Conservation (phyloP, 805 yeast species). For the Scheffersomyces amazonensis region DNA sequence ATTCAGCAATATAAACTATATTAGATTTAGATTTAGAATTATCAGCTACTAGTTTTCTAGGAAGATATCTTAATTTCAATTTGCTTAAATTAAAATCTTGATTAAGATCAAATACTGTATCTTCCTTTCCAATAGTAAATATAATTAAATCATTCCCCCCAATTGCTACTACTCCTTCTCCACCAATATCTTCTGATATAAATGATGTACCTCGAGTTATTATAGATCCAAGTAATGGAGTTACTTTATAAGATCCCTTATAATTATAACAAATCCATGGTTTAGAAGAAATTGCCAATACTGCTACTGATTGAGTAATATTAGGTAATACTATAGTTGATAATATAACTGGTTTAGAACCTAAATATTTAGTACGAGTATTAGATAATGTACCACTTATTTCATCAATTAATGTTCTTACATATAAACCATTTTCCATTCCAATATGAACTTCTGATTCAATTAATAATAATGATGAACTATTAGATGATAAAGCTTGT, state of each 20-base stretch:
- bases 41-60: conserved; percentile 36
- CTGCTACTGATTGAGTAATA: conserved; percentile 29
- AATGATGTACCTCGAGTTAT: conserved; percentile 52
- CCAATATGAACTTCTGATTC: conserved; percentile 63
- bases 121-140: conserved; percentile 48
- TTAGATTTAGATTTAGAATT: conserved; percentile 14
- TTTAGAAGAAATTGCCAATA: conserved; percentile 51
- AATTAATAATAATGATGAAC: conserved; percentile 24
- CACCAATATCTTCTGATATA: conserved; percentile 57
- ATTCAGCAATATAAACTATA: conserved; percentile 41
- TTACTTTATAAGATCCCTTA: conserved; percentile 35
- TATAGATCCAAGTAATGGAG: conserved; percentile 45
- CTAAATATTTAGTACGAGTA: conserved; percentile 69
- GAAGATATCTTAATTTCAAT: conserved; percentile 48
- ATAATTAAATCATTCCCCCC: conserved; percentile 51
- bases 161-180: conserved; percentile 65
- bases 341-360: conserved; percentile 60
- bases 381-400: conserved; percentile 58
- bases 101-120: conserved; percentile 20
- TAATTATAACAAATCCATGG: conserved; percentile 53
- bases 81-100: conserved; percentile 25
- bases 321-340: conserved; percentile 25
- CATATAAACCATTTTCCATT: conserved; percentile 78
- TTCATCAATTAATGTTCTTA: conserved; percentile 55
- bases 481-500: conserved; percentile 59